Conservation (phyloP, 2,329 filamentous ascomycete species). For the Ophiostoma himal-ulmi region DNA sequence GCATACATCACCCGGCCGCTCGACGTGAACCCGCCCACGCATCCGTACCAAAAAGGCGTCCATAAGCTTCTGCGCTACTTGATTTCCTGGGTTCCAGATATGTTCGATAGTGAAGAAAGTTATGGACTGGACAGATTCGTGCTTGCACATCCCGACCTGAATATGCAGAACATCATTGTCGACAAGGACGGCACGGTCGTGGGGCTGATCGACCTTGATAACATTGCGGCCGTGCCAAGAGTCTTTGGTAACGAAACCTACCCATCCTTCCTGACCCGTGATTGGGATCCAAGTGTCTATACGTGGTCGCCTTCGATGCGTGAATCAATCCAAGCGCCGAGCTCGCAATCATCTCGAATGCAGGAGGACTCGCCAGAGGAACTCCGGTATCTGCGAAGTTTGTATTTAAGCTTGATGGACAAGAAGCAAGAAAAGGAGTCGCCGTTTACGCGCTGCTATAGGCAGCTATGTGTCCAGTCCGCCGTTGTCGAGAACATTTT, state of each 20-base stretch:
- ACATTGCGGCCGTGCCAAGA: neutral
- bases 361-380: neutral
- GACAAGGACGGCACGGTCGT: neutral
- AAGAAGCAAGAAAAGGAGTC: neutral
- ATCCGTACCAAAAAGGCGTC: neutral
- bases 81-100: neutral
- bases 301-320: neutral
- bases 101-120: neutral
- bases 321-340: neutral
- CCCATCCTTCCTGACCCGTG: neutral
- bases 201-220: neutral
- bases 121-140: neutral
- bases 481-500: neutral
- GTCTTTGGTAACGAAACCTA: neutral
- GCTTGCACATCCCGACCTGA: neutral
- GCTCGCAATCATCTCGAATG: neutral
- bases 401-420: neutral
- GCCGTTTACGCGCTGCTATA: neutral
- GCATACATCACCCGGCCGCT: neutral
- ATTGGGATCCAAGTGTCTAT: neutral
- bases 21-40: neutral
- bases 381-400: neutral
- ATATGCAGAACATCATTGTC: neutral
- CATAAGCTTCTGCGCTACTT: neutral
- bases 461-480: neutral